phyloP scores from a whole-genome alignment of 2,329 filamentous ascomycete genomes.

The Botrytis squamosa region DNA sequence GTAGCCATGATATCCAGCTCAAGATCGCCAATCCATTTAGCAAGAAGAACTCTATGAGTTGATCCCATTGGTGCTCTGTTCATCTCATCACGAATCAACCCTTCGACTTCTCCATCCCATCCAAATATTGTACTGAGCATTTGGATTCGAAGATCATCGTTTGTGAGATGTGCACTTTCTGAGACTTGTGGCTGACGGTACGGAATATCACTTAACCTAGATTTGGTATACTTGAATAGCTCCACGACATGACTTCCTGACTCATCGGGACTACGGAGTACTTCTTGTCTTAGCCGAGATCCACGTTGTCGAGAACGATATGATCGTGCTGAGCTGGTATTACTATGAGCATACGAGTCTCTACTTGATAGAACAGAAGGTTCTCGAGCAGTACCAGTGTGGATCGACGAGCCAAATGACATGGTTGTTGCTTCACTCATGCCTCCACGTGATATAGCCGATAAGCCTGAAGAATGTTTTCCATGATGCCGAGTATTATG shows the following conservation, averaged over 20 bases:
- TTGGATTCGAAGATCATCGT: slow-evolving; percentile 79
- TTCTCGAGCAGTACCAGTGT: slow-evolving; percentile 32
- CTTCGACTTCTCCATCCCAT: slow-evolving; percentile 82
- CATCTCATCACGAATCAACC: slow-evolving; percentile 82
- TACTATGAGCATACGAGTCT: slow-evolving; percentile 59
- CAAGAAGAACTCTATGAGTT: slow-evolving; percentile 74
- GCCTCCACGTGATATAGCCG: slow-evolving; percentile 50
- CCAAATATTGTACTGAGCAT: slow-evolving; percentile 96
- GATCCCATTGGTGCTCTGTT: slow-evolving; percentile 70
- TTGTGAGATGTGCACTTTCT: slow-evolving; percentile 61
- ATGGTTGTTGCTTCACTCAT: slow-evolving; percentile 67
- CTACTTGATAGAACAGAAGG: slow-evolving; percentile 38
- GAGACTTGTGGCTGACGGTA: slow-evolving; percentile 67
- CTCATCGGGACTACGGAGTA: slow-evolving; percentile 75
- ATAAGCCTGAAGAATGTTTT: slow-evolving; percentile 35
- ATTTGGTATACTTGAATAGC: slow-evolving; percentile 82
- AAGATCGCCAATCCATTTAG: slow-evolving; percentile 90
- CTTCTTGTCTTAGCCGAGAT: slow-evolving; percentile 77
- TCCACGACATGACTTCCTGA: slow-evolving; percentile 61
- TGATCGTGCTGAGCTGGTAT: slow-evolving; percentile 39
- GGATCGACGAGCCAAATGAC: slow-evolving; percentile 61
- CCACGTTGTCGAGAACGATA: slow-evolving; percentile 49
- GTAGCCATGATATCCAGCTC: slow-evolving; percentile 78
- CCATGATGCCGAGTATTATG: slow-evolving; percentile 40
- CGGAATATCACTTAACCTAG: slow-evolving; percentile 76